A percentile compares a stretch with the other conserved stretches of the same genome.
Evolutionary conservation across 2,329 filamentous ascomycete species (phyloP).

Genomic region (Microdochium paspali): DNA sequence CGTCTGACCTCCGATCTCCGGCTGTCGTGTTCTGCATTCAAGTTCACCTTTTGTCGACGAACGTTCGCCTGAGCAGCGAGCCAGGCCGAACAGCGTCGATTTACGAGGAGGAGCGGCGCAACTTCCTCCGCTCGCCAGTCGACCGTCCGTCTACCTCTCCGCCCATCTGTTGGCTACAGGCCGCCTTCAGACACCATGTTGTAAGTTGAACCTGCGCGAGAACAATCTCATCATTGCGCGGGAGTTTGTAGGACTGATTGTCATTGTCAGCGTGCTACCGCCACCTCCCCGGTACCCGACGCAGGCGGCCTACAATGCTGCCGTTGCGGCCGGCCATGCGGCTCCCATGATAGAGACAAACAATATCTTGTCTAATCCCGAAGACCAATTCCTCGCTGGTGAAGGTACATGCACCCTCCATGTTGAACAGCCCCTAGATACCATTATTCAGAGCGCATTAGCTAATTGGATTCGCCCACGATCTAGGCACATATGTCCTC

Average conservation of each 20-base stretch:
- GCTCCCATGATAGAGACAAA: slow-evolving; percentile 85
- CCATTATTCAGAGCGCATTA: slow-evolving; percentile 1
- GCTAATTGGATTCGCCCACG: slow-evolving; percentile 2
- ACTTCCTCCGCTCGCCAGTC: background rate
- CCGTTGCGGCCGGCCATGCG: slow-evolving; percentile 56
- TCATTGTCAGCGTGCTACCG: slow-evolving; percentile 60
- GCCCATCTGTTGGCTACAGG: background rate
- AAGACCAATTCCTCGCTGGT: slow-evolving; percentile 85
- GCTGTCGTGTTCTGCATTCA: too few relatives aligned
- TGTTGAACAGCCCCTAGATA: background rate
- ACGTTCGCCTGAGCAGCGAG: too few relatives aligned
- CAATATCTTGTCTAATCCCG: slow-evolving; percentile 76
- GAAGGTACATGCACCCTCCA: slow-evolving; percentile 52
- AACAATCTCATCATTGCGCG: too few relatives aligned
- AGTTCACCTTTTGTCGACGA: too few relatives aligned
- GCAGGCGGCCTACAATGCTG: slow-evolving; percentile 62
- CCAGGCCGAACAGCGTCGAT: too few relatives aligned
- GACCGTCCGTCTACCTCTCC: background rate
- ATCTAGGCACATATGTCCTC: slow-evolving; percentile 73
- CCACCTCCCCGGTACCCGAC: slow-evolving; percentile 79
- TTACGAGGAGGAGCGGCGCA: too few relatives aligned
- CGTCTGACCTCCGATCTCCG: too few relatives aligned
- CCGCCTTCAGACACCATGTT: background rate
- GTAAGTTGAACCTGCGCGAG: background rate
- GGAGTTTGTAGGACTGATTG: background rate